Evolutionary conservation across 345 rosid genomes (phyloP).

Genomic region (Eucalyptus shirleyi): DNA sequence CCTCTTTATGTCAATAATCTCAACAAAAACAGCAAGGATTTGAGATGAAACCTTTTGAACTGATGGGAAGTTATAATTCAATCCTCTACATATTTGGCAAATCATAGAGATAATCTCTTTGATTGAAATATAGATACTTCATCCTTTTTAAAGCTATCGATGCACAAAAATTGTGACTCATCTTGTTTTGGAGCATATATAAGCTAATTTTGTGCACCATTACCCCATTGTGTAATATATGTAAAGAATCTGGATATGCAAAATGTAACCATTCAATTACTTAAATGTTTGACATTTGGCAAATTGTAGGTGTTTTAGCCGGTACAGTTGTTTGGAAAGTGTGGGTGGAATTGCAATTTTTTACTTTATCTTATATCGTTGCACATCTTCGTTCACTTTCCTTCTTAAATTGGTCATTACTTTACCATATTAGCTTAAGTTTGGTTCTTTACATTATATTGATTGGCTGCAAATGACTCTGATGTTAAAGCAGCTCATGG

Average conservation of each 20-base stretch:
- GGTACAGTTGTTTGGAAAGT: neutral
- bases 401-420: neutral
- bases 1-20: neutral
- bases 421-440: neutral
- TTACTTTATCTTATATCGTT: neutral
- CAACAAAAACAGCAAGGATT: neutral
- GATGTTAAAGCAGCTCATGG: constrained; percentile 42
- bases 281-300: neutral
- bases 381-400: neutral
- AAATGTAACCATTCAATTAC: neutral
- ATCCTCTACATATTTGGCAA: neutral
- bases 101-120: neutral
- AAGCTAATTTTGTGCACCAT: neutral
- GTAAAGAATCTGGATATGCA: neutral
- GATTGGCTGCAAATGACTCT: neutral
- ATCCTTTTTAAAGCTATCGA: neutral
- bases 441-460: neutral
- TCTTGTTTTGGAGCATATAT: neutral
- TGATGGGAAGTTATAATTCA: too few relatives aligned
- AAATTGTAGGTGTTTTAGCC: neutral
- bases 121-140: neutral
- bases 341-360: neutral
- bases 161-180: neutral
- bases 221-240: neutral
- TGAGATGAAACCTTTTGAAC: neutral